Evolutionary conservation across 441 rosid species (phyloP).

Genomic region (Omphalea diandra): DNA sequence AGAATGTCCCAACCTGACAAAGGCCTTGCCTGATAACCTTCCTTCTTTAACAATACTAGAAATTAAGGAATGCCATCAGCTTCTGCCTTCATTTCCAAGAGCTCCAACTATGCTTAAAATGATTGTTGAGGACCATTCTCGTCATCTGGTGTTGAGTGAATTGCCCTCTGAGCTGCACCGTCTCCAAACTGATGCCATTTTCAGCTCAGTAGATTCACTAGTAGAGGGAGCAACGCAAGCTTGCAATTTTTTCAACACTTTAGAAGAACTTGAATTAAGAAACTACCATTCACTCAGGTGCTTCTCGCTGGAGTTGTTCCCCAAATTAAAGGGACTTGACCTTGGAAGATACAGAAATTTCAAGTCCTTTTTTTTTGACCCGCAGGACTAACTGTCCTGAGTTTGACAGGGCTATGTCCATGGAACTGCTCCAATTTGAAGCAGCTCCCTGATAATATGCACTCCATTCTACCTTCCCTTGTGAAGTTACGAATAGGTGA

Average conservation of each 20-base stretch:
- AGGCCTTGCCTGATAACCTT: constrained; percentile 10
- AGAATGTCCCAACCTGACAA: constrained; percentile 17
- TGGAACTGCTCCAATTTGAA: constrained; percentile 16
- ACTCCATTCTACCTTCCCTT: not conserved
- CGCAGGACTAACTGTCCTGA: not conserved
- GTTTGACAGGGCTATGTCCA: constrained; percentile 1
- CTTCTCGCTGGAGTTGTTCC: not conserved
- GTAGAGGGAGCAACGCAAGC: too few relatives aligned
- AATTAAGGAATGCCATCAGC: constrained; percentile 1
- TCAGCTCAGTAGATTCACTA: too few relatives aligned
- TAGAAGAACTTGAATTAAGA: not conserved
- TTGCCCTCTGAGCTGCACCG: constrained; percentile 28
- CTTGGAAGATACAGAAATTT: constrained; percentile 18
- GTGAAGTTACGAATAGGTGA: not conserved
- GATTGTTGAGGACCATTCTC: not conserved
- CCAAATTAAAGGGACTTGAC: not conserved
- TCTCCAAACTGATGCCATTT: too few relatives aligned
- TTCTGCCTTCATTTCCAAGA: constrained; percentile 16
- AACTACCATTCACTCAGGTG: constrained; percentile 4
- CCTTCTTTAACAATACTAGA: constrained; percentile 20
- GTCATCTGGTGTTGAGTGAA: constrained; percentile 20
- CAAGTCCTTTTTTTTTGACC: constrained; percentile 12
- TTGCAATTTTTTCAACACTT: not conserved
- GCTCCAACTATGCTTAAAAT: not conserved
- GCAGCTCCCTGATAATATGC: constrained; percentile 19